These are phyloP conservation scores for Patellifolia procumbens DNA, from an alignment of 179 eudicot genomes.

Conservation along the genomic window DNA sequence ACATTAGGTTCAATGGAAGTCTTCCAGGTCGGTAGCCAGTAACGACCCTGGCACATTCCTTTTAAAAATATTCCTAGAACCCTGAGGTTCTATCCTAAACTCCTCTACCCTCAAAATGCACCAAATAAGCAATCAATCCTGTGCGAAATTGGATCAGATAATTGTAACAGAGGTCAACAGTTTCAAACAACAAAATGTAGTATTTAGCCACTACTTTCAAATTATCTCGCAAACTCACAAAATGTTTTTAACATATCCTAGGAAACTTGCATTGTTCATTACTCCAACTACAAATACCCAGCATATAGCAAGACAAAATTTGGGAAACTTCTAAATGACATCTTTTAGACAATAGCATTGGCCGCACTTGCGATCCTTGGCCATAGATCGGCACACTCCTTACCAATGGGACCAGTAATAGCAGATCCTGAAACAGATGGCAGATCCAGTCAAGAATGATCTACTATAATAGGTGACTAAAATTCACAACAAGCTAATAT, in stretches of 20 bases:
- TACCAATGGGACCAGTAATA: conserved; percentile 47
- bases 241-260: neutral
- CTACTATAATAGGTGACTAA: neutral
- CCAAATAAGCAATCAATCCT: too few species aligned
- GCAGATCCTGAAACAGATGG: conserved; percentile 41
- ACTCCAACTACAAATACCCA: neutral
- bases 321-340: neutral
- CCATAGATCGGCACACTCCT: conserved; percentile 53
- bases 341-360: conserved; percentile 42
- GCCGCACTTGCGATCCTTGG: conserved; percentile 55
- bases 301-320: conserved; percentile 1
- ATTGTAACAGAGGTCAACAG: too few species aligned
- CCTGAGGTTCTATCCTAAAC: too few species aligned
- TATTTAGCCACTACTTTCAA: neutral
- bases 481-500: neutral
- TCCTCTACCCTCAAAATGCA: too few species aligned
- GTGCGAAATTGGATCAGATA: neutral
- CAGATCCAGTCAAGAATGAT: neutral
- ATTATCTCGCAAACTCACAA: neutral
- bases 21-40: too few species aligned
- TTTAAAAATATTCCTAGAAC: too few species aligned
- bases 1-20: too few species aligned
- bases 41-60: too few species aligned
- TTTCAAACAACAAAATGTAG: neutral
- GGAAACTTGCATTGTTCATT: neutral